Base-by-base conservation (phyloP, 805 yeast species). In the Nakazawaea holstii region DNA sequence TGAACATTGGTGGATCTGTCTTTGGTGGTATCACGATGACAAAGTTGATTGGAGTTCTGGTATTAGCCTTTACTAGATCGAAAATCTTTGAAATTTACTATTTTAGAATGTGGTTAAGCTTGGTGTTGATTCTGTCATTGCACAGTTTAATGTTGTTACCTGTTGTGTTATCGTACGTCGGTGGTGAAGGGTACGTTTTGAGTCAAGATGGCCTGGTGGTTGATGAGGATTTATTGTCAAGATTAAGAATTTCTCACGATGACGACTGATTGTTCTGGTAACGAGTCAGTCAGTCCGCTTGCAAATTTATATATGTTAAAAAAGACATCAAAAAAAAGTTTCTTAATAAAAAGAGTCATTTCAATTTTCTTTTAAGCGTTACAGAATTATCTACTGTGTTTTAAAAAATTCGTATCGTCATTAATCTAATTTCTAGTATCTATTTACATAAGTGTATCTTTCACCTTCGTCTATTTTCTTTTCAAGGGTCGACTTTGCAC, bases 41-140 rank as follows among this genome's bases (percentile, higher is more conserved):
- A 0, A 92, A 92, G 59, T 66, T 92, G 20, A 82, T 94, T 55
- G 99, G 99, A 1, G 89, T 92, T 1, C 64, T 74, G 26, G 96
- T 92, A 9, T 68, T 92, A 35, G 95, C 95, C 5, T 90, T 91
- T 62, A 88, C 98, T 0, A 70, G 79, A 52, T 87, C 96, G 15
- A 82, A 85, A 62, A 91, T 92, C 29, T 94, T 92, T 64, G 95
- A 89, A 55, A 78, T 92, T 1, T 92, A 88, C 64, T 92, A 94
- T 62, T 92, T 92, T 72, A 70, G 96, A 51, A 91, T 92, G 97
- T 92, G 98, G 98, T 66, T 87, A 10, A 72, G 90, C 0, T 70
- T 92, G 50, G 84, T 92, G 8, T 52, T 85, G 1, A 69, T 87
- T 48, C 96, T 96, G 1, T 80, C 91, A 0, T 53, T 85, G 1